These are phyloP conservation scores for Oryza nivara DNA, from an alignment of 176 grass and related monocot genomes.

Conservation along the genomic window DNA sequence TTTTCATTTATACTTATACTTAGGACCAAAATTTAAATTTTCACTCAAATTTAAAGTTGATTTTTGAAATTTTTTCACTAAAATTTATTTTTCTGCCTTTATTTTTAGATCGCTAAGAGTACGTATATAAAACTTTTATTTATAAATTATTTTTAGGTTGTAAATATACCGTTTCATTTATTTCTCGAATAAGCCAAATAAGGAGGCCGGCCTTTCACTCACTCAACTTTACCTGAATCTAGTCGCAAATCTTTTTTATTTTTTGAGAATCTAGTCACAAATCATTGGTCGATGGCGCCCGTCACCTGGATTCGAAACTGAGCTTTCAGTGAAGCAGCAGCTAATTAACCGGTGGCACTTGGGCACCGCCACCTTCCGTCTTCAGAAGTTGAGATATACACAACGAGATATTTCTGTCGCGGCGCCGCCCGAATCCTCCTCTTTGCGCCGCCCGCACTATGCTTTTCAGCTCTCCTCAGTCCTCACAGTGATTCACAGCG, in stretches of 20 bases:
- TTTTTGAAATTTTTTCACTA: too few species aligned
- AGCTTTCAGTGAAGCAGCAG: conserved; percentile 11
- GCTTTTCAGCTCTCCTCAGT: not conserved
- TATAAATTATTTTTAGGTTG: too few species aligned
- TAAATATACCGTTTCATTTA: too few species aligned
- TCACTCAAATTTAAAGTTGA: too few species aligned
- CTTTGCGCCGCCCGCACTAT: not conserved
- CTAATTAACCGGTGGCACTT: not conserved
- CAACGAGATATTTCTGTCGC: conserved; percentile 26
- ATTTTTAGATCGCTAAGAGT: too few species aligned
- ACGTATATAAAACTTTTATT: too few species aligned
- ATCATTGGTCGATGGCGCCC: conserved; percentile 16
- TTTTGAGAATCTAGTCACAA: not conserved
- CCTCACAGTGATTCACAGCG: not conserved
- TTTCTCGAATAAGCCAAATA: too few species aligned
- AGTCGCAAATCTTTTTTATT: not conserved
- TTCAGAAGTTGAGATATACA: not conserved
- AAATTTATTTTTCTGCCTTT: too few species aligned
- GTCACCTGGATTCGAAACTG: not conserved
- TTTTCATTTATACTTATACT: too few species aligned
- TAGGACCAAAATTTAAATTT: too few species aligned
- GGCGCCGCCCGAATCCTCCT: not conserved
- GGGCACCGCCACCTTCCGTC: not conserved
- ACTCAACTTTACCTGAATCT: not conserved
- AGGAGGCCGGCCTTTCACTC: not conserved